Evolutionary conservation across 2,329 filamentous ascomycete genomes (phyloP).

Genomic region (Stachybotrys echinatus): DNA sequence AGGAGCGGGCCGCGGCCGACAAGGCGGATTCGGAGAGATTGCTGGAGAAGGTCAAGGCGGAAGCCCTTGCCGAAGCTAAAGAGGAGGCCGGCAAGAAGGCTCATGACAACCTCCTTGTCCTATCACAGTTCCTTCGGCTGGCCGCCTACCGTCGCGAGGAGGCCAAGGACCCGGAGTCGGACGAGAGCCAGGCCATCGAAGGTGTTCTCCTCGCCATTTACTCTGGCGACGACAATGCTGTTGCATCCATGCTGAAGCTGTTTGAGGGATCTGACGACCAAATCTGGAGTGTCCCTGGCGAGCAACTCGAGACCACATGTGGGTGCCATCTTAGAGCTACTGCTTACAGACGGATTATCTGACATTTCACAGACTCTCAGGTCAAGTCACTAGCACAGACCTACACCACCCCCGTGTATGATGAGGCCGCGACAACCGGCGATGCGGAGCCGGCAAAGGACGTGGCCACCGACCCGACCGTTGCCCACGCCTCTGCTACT

Average conservation of each 20-base stretch:
- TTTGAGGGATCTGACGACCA: slow-evolving; percentile 66
- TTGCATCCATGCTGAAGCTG: slow-evolving; percentile 70
- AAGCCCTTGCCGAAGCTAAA: slow-evolving; percentile 45
- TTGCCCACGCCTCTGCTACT: slow-evolving; percentile 61
- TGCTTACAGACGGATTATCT: slow-evolving; percentile 5
- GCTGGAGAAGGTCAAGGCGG: slow-evolving; percentile 50
- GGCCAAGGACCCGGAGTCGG: slow-evolving; percentile 56
- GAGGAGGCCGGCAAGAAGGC: slow-evolving; percentile 48
- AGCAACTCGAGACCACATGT: slow-evolving; percentile 68
- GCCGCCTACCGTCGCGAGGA: slow-evolving; percentile 71
- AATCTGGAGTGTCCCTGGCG: slow-evolving; percentile 59
- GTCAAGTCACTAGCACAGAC: slow-evolving; percentile 42
- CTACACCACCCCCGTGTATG: slow-evolving; percentile 40
- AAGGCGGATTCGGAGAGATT: slow-evolving; percentile 57
- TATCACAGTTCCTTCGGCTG: slow-evolving; percentile 76
- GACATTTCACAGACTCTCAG: slow-evolving; percentile 23
- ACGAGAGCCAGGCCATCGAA: slow-evolving; percentile 78
- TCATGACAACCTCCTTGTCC: slow-evolving; percentile 59
- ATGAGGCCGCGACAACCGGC: slow-evolving; percentile 21
- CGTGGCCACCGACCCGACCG: slow-evolving; percentile 55
- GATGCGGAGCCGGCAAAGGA: slow-evolving; percentile 29
- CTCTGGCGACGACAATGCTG: slow-evolving; percentile 68
- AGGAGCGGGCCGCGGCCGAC: slow-evolving; percentile 50
- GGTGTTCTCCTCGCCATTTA: slow-evolving; percentile 75
- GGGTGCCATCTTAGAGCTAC: slow-evolving; percentile 27